These are phyloP conservation scores for Metschnikowia peoriensis DNA, from an alignment of 805 yeast genomes.

Conservation along the genomic window DNA sequence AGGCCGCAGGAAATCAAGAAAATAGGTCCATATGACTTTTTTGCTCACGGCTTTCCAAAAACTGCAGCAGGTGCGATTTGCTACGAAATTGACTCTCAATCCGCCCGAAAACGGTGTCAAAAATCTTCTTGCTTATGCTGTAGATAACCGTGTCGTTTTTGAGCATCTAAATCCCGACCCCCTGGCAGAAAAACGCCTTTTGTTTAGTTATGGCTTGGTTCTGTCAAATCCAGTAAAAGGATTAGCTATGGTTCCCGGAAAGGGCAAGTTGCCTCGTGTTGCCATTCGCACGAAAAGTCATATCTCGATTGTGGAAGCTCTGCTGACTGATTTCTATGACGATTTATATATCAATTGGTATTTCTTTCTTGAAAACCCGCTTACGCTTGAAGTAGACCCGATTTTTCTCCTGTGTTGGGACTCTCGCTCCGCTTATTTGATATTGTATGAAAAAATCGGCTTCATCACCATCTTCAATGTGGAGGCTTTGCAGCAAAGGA, in stretches of 20 bases:
- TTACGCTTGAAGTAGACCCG: constrained; percentile 7
- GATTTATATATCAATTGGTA: neutral
- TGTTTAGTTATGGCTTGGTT: neutral
- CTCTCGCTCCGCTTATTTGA: neutral
- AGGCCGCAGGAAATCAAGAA: neutral
- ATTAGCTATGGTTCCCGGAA: too few relatives aligned
- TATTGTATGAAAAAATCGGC: constrained; percentile 9
- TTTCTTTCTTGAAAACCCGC: constrained; percentile 4
- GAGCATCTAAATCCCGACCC: constrained; percentile 1
- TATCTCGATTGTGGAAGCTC: neutral
- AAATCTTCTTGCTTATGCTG: neutral
- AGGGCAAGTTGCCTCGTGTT: too few relatives aligned
- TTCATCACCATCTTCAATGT: constrained; percentile 11
- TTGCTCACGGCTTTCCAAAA: constrained; percentile 1
- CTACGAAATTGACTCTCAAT: neutral
- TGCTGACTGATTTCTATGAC: neutral
- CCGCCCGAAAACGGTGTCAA: neutral
- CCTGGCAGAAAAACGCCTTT: neutral
- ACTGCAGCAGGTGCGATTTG: constrained; percentile 2
- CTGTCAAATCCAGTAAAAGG: too few relatives aligned
- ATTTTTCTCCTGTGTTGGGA: neutral
- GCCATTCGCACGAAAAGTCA: neutral
- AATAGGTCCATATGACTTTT: neutral
- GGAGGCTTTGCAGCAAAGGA: neutral
- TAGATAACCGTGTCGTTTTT: neutral